Conservation (phyloP, 345 rosid species). For the Gossypium bickii region DNA sequence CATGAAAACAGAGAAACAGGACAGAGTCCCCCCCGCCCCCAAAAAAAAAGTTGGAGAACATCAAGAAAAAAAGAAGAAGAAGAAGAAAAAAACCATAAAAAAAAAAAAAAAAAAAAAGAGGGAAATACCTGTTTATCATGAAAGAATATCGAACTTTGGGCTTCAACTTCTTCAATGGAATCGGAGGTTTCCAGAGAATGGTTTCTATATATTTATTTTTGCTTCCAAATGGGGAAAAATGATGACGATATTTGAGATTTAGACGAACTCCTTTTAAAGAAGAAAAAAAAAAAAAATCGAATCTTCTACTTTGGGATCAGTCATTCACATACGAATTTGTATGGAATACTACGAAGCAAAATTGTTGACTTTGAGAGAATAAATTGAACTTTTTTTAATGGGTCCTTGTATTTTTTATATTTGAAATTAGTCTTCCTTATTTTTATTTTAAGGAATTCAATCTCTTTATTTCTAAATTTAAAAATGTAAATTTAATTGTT, state of each 20-base stretch:
- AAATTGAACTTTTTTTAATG: too few species aligned
- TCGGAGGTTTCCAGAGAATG: slow-evolving; percentile 1
- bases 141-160: not conserved
- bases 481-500: too few species aligned
- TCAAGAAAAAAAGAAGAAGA: not conserved
- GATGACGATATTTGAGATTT: not conserved
- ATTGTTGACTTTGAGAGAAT: too few species aligned
- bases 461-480: too few species aligned
- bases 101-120: not conserved
- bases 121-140: not conserved
- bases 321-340: too few species aligned
- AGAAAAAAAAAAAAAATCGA: too few species aligned
- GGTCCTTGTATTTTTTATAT: too few species aligned
- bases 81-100: not conserved
- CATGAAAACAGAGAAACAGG: not conserved
- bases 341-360: too few species aligned
- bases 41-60: not conserved
- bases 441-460: too few species aligned
- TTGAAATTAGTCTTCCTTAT: too few species aligned
- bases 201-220: not conserved
- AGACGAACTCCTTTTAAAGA: not conserved
- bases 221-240: not conserved
- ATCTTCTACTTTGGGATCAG: too few species aligned
- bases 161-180: not conserved
- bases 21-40: not conserved